A percentile compares a stretch with the other conserved stretches of the same genome.
These are phyloP conservation scores for Hymenoscyphus infarciens DNA, from an alignment of 2,329 filamentous ascomycete species.

Conservation along the genomic window DNA sequence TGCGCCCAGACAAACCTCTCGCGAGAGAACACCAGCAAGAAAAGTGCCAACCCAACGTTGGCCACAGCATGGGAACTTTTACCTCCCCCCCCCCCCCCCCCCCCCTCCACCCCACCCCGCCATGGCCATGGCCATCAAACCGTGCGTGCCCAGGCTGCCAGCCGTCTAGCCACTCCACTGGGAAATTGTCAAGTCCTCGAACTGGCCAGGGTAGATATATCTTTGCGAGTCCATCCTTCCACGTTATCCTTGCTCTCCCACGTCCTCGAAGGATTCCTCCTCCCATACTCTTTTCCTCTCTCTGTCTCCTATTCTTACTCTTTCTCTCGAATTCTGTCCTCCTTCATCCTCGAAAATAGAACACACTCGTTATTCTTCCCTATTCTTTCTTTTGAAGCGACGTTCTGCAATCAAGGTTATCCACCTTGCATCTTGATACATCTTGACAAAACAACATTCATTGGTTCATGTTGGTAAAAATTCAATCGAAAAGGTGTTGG, in stretches of 20 bases:
- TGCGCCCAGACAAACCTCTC: slow-evolving; percentile 6
- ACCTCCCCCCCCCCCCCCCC: too few species aligned
- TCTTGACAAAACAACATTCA: not conserved
- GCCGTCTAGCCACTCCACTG: slow-evolving; percentile 5
- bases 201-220: slow-evolving; percentile 7
- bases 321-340: not conserved
- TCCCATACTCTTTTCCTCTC: not conserved
- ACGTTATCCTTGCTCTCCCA: slow-evolving; percentile 7
- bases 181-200: slow-evolving; percentile 7
- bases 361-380: slow-evolving; percentile 1
- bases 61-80: not conserved
- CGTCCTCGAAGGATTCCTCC: slow-evolving; percentile 8
- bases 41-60: not conserved
- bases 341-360: slow-evolving; percentile 3
- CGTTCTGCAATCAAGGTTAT: not conserved
- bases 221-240: slow-evolving; percentile 8
- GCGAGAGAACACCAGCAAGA: not conserved
- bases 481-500: slow-evolving; percentile 5
- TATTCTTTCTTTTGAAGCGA: slow-evolving; percentile 5
- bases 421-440: not conserved
- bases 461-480: slow-evolving; percentile 4
- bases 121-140: not conserved
- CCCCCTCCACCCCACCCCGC: too few species aligned
- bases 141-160: not conserved
- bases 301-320: not conserved